Base-by-base conservation (phyloP, 495 filamentous ascomycete genomes). In the Astrocystis sublimbata region DNA sequence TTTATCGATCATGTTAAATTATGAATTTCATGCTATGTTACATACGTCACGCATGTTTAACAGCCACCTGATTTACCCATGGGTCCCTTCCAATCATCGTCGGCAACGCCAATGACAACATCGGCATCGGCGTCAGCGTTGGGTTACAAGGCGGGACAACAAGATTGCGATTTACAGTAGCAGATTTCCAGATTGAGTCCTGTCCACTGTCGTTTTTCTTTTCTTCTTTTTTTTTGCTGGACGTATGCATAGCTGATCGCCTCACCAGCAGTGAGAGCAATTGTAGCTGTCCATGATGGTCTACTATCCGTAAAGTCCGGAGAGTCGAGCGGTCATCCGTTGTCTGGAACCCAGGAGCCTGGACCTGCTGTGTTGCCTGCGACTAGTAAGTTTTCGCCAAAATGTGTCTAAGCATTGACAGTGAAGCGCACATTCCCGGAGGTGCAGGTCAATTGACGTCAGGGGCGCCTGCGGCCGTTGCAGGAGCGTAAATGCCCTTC, bases 371-470 rank as follows among this genome's bases (percentile, higher is more conserved):
- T 67, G 59, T 68, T 72, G 30, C 72, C 72, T 21, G 81, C 71
- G 6, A 85, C 64, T 19, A 71, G 69, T 5, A 84, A 28, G 49
- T 81, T 84, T 38, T 78, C 80, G 60, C 83, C 81, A 12, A 73
- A 82, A 58, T 84, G 84, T 6, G 67, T 74, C 4, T 73, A 75
- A 33, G 83, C 75, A 6, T 79, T 77, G 40, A 67, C 65, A 23
- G 76, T 75, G 57, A 84, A 70, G 10, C 73, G 61, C 17, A 71
- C 62, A 62, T 79, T 79, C 7, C n/a, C n/a, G n/a, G 76, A 67
- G 1, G 70, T 58, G 5, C 79, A 80, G 4, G 66, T 61, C 21
- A 65, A 8, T 70, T 62, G 57, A 72, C 65, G 38, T 71, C 77
- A 67, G 66, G 76, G 62, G 54, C 79, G 3, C 72, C 72, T 0